These are phyloP conservation scores for Solanum pimpinellifolium DNA, from an alignment of 257 asterid genomes.

Conservation along the genomic window DNA sequence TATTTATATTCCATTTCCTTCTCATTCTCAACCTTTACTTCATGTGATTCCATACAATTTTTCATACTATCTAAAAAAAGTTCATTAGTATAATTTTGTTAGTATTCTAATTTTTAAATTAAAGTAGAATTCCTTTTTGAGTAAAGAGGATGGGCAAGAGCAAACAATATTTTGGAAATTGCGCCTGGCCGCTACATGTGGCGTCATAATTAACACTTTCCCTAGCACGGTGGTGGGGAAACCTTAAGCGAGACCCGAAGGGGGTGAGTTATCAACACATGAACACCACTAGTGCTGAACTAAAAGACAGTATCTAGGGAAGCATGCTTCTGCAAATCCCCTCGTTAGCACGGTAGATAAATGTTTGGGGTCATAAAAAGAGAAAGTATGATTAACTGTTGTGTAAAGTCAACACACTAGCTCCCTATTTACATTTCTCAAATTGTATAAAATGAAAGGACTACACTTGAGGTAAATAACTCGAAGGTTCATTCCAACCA, in stretches of 20 bases:
- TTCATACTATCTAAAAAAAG: no score
- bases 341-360: background rate
- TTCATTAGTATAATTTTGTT: no score
- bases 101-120: no score
- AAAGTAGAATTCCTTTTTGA: no score
- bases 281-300: background rate
- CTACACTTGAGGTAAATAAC: background rate
- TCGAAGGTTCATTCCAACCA: background rate
- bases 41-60: no score
- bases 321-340: background rate
- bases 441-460: background rate
- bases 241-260: background rate
- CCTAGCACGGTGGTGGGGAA: background rate
- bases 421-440: background rate
- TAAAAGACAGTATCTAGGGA: background rate
- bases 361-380: background rate
- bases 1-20: no score
- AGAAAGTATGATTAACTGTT: background rate
- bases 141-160: background rate
- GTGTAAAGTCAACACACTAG: background rate
- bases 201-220: background rate
- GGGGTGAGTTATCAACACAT: background rate
- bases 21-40: no score
- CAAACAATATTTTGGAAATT: background rate
- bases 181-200: background rate